Evolutionary conservation across 345 rosid genomes (phyloP).

Genomic region (Populus deltoides): DNA sequence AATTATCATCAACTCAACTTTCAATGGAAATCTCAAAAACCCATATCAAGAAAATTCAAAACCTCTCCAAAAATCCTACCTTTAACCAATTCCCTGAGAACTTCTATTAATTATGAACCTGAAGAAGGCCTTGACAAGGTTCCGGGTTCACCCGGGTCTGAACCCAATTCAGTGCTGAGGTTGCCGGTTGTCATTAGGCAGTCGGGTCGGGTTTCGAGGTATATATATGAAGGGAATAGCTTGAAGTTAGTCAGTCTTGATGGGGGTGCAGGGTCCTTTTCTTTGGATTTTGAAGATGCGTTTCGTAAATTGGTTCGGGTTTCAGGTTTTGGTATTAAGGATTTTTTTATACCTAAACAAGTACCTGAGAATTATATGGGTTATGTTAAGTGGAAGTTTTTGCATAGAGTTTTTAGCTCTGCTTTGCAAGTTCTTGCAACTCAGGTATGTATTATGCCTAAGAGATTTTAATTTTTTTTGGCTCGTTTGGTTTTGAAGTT

Average conservation of each 20-base stretch:
- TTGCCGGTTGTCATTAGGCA: slow-evolving; percentile 51
- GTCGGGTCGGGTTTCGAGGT: slow-evolving; percentile 55
- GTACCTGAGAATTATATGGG: slow-evolving; percentile 53
- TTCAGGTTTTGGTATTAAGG: slow-evolving; percentile 42
- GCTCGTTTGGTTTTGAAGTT: neutral
- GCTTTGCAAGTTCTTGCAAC: slow-evolving; percentile 93
- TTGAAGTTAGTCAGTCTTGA: slow-evolving; percentile 44
- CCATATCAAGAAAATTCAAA: slow-evolving; percentile 15
- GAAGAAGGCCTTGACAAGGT: slow-evolving; percentile 31
- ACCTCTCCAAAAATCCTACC: slow-evolving; percentile 13
- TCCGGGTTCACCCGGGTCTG: neutral
- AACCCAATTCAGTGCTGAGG: slow-evolving; percentile 10
- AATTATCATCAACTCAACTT: slow-evolving; percentile 17
- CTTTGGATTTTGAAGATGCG: slow-evolving; percentile 36
- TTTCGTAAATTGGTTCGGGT: slow-evolving; percentile 36
- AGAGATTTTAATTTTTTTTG: neutral
- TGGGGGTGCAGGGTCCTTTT: slow-evolving; percentile 35
- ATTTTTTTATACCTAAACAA: slow-evolving; percentile 76
- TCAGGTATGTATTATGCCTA: slow-evolving; percentile 46
- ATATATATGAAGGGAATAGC: slow-evolving; percentile 52
- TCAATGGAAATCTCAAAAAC: slow-evolving; percentile 28
- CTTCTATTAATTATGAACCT: slow-evolving; percentile 38
- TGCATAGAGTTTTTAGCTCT: slow-evolving; percentile 90
- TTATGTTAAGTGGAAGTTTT: slow-evolving; percentile 85
- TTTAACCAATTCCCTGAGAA: slow-evolving; percentile 31